A percentile compares a stretch with the other conserved stretches of the same genome.
phyloP scores from a whole-genome alignment of 805 yeast genomes.

The Komagataella pastoris region DNA sequence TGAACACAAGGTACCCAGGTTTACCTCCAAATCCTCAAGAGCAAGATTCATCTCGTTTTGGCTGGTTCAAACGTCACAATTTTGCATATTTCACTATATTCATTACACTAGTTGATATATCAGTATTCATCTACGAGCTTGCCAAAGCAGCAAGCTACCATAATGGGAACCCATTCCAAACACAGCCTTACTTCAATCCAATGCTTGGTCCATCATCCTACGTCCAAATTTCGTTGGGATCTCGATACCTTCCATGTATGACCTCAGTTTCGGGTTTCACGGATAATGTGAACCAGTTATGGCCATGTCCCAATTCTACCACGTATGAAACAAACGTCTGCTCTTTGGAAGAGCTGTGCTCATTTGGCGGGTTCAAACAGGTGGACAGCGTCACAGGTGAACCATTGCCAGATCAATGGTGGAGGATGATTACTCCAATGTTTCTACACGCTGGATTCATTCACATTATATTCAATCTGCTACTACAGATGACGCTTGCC shows the following conservation, averaged over 20 bases:
- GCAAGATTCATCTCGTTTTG: background rate
- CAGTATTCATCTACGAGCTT: slow-evolving; percentile 51
- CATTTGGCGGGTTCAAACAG: slow-evolving; percentile 34
- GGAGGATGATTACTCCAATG: slow-evolving; percentile 55
- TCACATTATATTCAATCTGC: slow-evolving; percentile 50
- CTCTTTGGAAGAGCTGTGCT: slow-evolving; percentile 43
- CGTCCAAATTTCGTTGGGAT: slow-evolving; percentile 54
- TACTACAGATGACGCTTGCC: slow-evolving; percentile 51
- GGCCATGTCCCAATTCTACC: slow-evolving; percentile 65
- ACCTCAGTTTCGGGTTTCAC: slow-evolving; percentile 35
- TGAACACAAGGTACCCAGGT: background rate
- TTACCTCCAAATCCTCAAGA: background rate
- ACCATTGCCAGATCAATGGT: slow-evolving; percentile 47
- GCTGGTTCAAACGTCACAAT: background rate
- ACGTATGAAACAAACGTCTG: slow-evolving; percentile 38
- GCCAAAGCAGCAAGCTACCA: slow-evolving; percentile 33
- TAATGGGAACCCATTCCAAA: slow-evolving; percentile 55
- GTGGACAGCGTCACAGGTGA: slow-evolving; percentile 12
- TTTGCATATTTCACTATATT: slow-evolving; percentile 17
- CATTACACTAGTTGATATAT: slow-evolving; percentile 31
- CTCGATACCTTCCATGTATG: slow-evolving; percentile 65
- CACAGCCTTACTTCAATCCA: slow-evolving; percentile 62
- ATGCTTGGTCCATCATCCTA: slow-evolving; percentile 69
- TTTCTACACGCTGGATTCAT: slow-evolving; percentile 65
- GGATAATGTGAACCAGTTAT: slow-evolving; percentile 25